Evolutionary conservation across 225 moss, liverwort and hornwort species (phyloP).

Genomic region (Marchantia paleacea): DNA sequence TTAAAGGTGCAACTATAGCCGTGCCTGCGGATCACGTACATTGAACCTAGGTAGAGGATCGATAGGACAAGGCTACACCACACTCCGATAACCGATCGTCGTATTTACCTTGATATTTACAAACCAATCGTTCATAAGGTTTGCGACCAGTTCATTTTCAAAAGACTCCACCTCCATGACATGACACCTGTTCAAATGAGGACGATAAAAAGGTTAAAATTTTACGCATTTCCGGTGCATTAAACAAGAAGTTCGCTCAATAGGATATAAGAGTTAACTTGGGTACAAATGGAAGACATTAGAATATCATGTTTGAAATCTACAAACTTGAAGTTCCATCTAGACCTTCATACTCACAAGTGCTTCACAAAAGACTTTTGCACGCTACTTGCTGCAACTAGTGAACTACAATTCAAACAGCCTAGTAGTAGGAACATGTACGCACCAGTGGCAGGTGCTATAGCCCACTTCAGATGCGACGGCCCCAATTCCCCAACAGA

Average conservation of each 20-base stretch:
- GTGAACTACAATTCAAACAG: not conserved
- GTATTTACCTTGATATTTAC: constrained; percentile 78
- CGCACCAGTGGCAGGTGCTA: constrained; percentile 99
- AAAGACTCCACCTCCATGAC: constrained; percentile 99
- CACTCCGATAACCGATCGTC: not conserved
- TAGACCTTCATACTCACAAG: not conserved
- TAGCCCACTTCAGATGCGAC: constrained; percentile 71
- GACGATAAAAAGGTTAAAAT: not conserved
- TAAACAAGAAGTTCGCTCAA: too few relatives aligned
- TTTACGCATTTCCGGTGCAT: too few relatives aligned
- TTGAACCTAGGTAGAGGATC: not conserved
- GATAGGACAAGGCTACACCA: not conserved
- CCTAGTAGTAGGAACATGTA: not conserved
- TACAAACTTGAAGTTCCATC: not conserved
- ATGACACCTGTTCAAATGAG: constrained; percentile 70
- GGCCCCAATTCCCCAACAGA: constrained; percentile 16
- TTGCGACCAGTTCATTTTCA: constrained; percentile 87
- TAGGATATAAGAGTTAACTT: too few relatives aligned
- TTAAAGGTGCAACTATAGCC: not conserved
- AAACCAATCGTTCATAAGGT: constrained; percentile 95
- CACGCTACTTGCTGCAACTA: not conserved
- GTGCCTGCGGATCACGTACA: not conserved
- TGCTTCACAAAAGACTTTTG: not conserved
- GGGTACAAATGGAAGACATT: too few relatives aligned
- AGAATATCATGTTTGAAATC: too few relatives aligned